Percentiles rank a stretch among this genome's conserved stretches.
Evolutionary conservation across 1,284 basidiomycete species (phyloP).

Genomic region (Ganoderma meredithae): DNA sequence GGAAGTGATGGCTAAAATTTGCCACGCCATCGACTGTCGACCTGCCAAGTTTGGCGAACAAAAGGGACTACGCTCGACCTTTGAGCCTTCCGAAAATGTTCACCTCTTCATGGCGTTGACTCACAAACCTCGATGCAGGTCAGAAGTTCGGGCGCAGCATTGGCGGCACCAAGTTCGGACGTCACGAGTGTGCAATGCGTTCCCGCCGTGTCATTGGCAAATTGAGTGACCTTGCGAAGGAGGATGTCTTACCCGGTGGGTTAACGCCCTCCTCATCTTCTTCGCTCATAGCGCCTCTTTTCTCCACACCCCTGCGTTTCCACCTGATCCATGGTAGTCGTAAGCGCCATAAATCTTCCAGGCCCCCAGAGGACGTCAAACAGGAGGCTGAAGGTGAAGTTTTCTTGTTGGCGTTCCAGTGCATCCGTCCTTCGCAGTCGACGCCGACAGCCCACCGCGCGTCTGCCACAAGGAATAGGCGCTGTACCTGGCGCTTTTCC

Average conservation of each 20-base stretch:
- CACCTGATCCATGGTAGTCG: too few species aligned
- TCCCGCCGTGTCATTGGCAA: too few species aligned
- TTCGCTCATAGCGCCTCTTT: background rate
- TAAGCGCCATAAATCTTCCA: background rate
- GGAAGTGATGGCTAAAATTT: background rate
- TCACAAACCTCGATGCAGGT: background rate
- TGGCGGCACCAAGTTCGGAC: background rate
- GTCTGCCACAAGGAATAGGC: background rate
- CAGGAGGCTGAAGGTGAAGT: background rate
- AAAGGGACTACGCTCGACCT: background rate
- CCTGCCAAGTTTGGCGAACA: constrained; percentile 1
- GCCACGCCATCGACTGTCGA: background rate
- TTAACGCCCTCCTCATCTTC: background rate
- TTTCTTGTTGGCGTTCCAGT: background rate
- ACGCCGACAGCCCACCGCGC: background rate
- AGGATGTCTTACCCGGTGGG: background rate
- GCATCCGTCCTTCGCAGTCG: background rate
- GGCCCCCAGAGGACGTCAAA: background rate
- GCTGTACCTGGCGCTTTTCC: constrained; percentile 5
- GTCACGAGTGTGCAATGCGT: background rate
- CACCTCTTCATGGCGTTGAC: background rate
- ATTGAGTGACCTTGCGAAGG: background rate
- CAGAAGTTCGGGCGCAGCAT: background rate
- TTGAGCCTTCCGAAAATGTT: background rate
- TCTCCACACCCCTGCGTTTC: background rate